phyloP scores from a whole-genome alignment of 2,329 filamentous ascomycete species.

The Moelleriella libera region DNA sequence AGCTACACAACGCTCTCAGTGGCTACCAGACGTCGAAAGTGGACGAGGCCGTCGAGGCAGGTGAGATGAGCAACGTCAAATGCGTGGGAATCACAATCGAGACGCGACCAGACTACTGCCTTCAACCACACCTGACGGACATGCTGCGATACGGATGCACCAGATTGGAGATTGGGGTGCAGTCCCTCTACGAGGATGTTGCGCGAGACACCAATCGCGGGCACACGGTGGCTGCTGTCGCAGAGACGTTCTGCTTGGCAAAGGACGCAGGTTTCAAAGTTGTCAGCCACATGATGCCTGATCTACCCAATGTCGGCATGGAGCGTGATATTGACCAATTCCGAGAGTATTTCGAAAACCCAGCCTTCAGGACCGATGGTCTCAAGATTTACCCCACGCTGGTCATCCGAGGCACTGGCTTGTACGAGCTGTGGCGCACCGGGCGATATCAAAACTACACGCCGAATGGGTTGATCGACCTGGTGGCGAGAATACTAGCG shows the following conservation, averaged over 20 bases:
- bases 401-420: conserved; percentile 87
- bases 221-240: conserved; percentile 88
- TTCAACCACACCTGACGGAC: conserved; percentile 85
- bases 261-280: conserved; percentile 99
- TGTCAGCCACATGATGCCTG: conserved; percentile 99
- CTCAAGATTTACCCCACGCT: conserved; percentile 97
- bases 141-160: conserved; percentile 99
- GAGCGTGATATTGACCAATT: conserved; percentile 96
- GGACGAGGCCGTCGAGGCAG: conserved; percentile 86
- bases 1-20: conserved; percentile 91
- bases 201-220: conserved; percentile 96
- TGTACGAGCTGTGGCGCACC: conserved; percentile 96
- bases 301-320: conserved; percentile 95
- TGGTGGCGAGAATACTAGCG: conserved; percentile 90
- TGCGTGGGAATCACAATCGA: conserved; percentile 98
- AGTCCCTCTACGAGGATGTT: conserved; percentile 94
- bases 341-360: conserved; percentile 94
- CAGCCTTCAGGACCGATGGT: conserved; percentile 88
- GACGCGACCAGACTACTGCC: conserved; percentile 89
- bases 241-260: conserved; percentile 90
- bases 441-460: conserved; percentile 98
- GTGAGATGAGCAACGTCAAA: conserved; percentile 93
- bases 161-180: conserved; percentile 83
- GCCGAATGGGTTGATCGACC: conserved; percentile 87
- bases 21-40: conserved; percentile 91